These are phyloP conservation scores for Nannizziopsis barbatae DNA, from an alignment of 2,329 filamentous ascomycete species.

Conservation along the genomic window DNA sequence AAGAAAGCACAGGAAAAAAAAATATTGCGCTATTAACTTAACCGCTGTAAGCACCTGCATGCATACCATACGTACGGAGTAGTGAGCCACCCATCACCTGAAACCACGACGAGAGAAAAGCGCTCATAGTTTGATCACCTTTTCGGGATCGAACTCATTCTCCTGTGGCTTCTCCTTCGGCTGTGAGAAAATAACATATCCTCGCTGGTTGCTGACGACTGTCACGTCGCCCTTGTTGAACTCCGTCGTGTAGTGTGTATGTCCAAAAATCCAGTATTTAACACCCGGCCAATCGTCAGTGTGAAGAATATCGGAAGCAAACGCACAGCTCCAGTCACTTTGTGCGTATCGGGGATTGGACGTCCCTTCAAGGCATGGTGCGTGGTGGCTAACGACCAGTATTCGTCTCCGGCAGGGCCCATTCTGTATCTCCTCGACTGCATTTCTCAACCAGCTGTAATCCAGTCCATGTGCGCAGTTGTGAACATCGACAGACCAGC, in stretches of 20 bases:
- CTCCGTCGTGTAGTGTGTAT: slow-evolving; percentile 33
- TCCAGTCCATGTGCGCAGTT: slow-evolving; percentile 40
- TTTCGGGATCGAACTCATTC: slow-evolving; percentile 1
- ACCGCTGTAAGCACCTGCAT: too few relatives aligned
- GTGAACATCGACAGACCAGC: slow-evolving; percentile 42
- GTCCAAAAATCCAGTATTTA: slow-evolving; percentile 32
- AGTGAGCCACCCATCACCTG: too few relatives aligned
- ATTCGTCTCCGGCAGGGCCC: not conserved
- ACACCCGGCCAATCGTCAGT: slow-evolving; percentile 18
- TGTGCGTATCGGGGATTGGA: slow-evolving; percentile 38
- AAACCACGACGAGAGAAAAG: too few relatives aligned
- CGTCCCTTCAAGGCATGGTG: slow-evolving; percentile 39
- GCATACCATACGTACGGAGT: too few relatives aligned
- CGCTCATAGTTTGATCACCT: not conserved
- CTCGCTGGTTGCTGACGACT: slow-evolving; percentile 33
- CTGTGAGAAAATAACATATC: slow-evolving; percentile 19
- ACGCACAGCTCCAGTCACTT: slow-evolving; percentile 41
- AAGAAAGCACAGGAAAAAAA: too few relatives aligned
- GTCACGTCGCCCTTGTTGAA: slow-evolving; percentile 25
- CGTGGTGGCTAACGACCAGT: slow-evolving; percentile 36
- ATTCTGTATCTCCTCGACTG: slow-evolving; percentile 19
- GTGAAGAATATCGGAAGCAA: slow-evolving; percentile 40
- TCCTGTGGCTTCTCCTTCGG: not conserved
- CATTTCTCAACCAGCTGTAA: slow-evolving; percentile 39
- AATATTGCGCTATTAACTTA: too few relatives aligned